These are phyloP conservation scores for Sisymbrium altissimum DNA, from an alignment of 345 rosid species.

Conservation along the genomic window DNA sequence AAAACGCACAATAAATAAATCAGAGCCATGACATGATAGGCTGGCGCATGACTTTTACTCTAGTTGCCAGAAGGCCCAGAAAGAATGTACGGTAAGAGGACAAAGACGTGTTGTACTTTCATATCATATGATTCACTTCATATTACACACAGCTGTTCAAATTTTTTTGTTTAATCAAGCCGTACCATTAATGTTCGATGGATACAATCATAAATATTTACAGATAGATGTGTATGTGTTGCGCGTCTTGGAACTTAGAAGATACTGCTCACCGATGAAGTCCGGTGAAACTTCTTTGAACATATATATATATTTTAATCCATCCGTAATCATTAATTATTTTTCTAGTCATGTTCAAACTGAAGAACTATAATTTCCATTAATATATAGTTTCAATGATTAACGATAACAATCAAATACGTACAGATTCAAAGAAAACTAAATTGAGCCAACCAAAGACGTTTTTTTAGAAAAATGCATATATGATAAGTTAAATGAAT, in stretches of 20 bases:
- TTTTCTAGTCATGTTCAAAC: neutral
- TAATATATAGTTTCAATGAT: neutral
- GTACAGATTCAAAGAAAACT: neutral
- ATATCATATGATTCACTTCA: slow-evolving; percentile 21
- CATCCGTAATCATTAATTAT: neutral
- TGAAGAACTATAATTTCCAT: neutral
- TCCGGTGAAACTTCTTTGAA: slow-evolving; percentile 21
- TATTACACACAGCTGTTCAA: slow-evolving; percentile 27
- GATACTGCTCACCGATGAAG: slow-evolving; percentile 1
- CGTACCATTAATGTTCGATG: slow-evolving; percentile 26
- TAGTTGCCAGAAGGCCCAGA: slow-evolving; percentile 31
- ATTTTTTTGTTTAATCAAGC: slow-evolving; percentile 3
- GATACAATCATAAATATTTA: slow-evolving; percentile 20
- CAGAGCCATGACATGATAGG: slow-evolving; percentile 5
- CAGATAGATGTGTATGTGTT: neutral
- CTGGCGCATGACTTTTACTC: slow-evolving; percentile 29
- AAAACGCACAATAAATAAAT: neutral
- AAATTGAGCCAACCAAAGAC: neutral
- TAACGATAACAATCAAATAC: neutral
- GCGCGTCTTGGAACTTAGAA: slow-evolving; percentile 2
- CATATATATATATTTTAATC: neutral
- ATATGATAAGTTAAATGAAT: neutral
- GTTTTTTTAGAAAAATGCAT: neutral
- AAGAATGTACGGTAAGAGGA: slow-evolving; percentile 35
- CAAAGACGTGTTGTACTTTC: slow-evolving; percentile 37